Conservation (phyloP, 495 filamentous ascomycete species). For the Staphylotrichum longicolle region DNA sequence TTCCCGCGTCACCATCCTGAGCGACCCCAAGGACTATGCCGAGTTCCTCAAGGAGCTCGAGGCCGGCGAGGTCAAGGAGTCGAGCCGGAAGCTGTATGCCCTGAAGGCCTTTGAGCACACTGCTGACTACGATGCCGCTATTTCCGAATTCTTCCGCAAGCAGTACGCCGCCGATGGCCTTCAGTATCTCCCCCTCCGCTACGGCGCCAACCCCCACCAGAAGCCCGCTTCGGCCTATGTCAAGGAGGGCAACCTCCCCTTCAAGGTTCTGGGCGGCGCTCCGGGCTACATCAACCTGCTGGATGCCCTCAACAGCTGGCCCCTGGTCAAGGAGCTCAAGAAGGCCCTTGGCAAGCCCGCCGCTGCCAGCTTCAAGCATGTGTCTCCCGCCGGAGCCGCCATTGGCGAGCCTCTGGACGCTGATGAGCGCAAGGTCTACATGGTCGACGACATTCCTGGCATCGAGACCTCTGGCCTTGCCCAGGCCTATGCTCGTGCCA, state of each 20-base stretch:
- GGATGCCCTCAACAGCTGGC: constrained; percentile 95
- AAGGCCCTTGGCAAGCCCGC: constrained; percentile 81
- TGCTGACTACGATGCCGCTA: constrained; percentile 93
- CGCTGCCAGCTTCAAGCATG: constrained; percentile 98
- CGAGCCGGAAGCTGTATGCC: constrained; percentile 79
- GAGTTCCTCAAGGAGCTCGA: constrained; percentile 89
- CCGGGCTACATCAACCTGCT: constrained; percentile 97
- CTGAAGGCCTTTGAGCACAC: constrained; percentile 98
- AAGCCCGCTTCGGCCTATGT: constrained; percentile 87
- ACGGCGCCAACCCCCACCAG: constrained; percentile 96
- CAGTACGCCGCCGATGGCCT: constrained; percentile 83
- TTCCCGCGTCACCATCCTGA: constrained; percentile 87
- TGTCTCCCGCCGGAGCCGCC: constrained; percentile 93
- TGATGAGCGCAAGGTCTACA: constrained; percentile 92
- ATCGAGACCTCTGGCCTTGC: constrained; percentile 82
- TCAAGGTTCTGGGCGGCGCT: constrained; percentile 89
- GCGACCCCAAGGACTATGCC: constrained; percentile 87
- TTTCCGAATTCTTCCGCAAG: constrained; percentile 96
- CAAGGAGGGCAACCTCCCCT: constrained; percentile 71
- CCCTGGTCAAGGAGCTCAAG: constrained; percentile 93
- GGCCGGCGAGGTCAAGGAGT: constrained; percentile 78
- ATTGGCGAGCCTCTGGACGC: constrained; percentile 83
- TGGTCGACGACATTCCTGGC: constrained; percentile 91
- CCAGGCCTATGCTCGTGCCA: constrained; percentile 90
- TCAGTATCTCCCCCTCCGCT: constrained; percentile 82